phyloP scores from a whole-genome alignment of 495 filamentous ascomycete genomes.

The Penicillium ucsense region DNA sequence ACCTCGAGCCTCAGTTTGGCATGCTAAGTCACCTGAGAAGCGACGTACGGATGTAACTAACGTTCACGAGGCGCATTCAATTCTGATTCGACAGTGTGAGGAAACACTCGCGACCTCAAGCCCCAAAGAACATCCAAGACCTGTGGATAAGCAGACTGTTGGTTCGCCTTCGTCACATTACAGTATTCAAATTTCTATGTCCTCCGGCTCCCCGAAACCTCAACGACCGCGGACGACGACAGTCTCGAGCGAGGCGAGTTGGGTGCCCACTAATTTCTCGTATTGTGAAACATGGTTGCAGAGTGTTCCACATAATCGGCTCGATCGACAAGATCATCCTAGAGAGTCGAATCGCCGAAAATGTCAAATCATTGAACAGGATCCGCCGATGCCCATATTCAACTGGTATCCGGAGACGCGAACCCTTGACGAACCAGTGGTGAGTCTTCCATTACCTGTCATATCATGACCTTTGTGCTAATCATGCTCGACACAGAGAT shows the following conservation, averaged over 20 bases:
- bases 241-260: slow-evolving; percentile 35
- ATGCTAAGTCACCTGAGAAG: slow-evolving; percentile 2
- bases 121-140: neutral
- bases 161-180: slow-evolving; percentile 3
- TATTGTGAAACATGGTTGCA: slow-evolving; percentile 38
- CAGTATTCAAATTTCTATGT: neutral
- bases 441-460: slow-evolving; percentile 5
- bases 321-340: slow-evolving; percentile 15
- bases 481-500: slow-evolving; percentile 12
- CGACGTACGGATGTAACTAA: slow-evolving; percentile 17
- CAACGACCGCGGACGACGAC: slow-evolving; percentile 30
- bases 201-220: slow-evolving; percentile 14
- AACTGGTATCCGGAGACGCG: slow-evolving; percentile 19
- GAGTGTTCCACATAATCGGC: slow-evolving; percentile 25
- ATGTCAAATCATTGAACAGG: slow-evolving; percentile 34
- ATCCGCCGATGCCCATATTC: slow-evolving; percentile 23
- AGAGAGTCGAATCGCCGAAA: slow-evolving; percentile 28
- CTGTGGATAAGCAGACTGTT: neutral
- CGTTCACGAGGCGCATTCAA: slow-evolving; percentile 32
- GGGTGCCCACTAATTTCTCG: slow-evolving; percentile 33
- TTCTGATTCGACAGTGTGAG: slow-evolving; percentile 24
- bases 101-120: slow-evolving; percentile 7
- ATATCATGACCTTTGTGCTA: neutral
- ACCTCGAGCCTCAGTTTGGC: slow-evolving; percentile 9
- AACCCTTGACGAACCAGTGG: slow-evolving; percentile 22